These are phyloP conservation scores for Leptosphaerulina australis DNA, from an alignment of 2,329 filamentous ascomycete species.

Conservation along the genomic window DNA sequence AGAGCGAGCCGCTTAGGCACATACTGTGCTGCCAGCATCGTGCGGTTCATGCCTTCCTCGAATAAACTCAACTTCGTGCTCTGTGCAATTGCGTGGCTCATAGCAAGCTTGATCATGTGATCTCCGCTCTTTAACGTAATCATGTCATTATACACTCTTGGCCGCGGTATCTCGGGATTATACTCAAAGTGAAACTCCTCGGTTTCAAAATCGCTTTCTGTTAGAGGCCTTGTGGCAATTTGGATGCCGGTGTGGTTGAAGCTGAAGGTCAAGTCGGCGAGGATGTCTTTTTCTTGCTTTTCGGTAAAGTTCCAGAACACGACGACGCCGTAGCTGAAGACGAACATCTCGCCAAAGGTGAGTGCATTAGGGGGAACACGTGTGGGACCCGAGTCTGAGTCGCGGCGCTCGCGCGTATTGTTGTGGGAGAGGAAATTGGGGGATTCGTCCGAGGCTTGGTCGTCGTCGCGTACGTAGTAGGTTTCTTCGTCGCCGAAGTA, in stretches of 20 bases:
- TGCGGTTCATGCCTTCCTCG: conserved; percentile 92
- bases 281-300: conserved; percentile 91
- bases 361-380: conserved; percentile 73
- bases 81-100: conserved; percentile 96
- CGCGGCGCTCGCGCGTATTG: conserved; percentile 23
- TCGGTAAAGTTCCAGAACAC: conserved; percentile 99
- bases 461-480: conserved; percentile 55
- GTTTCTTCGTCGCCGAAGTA: conserved; percentile 77
- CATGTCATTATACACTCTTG: conserved; percentile 98
- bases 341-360: conserved; percentile 91
- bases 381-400: conserved; percentile 35
- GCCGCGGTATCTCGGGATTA: conserved; percentile 80
- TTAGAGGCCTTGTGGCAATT: conserved; percentile 77
- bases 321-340: conserved; percentile 95
- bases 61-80: conserved; percentile 97
- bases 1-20: conserved; percentile 87
- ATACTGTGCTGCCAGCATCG: conserved; percentile 91
- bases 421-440: conserved; percentile 17
- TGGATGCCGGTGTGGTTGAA: conserved; percentile 68
- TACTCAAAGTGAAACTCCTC: conserved; percentile 99
- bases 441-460: conserved; percentile 20
- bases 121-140: conserved; percentile 93
- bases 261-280: conserved; percentile 92
- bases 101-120: conserved; percentile 98
- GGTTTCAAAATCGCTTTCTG: conserved; percentile 92